Evolutionary conservation across 768 basidiomycete species (phyloP).

Genomic region (Asterophora parasitica): DNA sequence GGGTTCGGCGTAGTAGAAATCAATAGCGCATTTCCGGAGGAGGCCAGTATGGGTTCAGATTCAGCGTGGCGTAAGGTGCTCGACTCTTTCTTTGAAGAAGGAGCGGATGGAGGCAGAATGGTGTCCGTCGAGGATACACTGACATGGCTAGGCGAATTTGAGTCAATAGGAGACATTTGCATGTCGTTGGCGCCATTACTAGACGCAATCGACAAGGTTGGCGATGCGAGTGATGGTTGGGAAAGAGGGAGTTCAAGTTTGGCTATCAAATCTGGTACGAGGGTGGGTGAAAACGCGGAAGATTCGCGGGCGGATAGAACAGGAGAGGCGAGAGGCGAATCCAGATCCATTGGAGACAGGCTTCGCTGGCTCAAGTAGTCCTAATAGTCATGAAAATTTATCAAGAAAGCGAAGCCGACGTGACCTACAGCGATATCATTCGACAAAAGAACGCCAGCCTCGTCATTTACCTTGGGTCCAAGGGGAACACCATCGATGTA

Average conservation of each 20-base stretch:
- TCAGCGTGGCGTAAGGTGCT: not conserved
- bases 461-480: not conserved
- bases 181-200: constrained; percentile 22
- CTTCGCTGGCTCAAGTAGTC: constrained; percentile 32
- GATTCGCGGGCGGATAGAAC: not conserved
- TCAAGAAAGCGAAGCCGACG: constrained; percentile 1
- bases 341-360: constrained; percentile 60
- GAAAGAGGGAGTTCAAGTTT: not conserved
- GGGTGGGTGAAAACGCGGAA: not conserved
- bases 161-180: constrained; percentile 21
- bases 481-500: constrained; percentile 12
- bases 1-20: constrained; percentile 5
- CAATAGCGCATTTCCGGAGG: not conserved
- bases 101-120: not conserved
- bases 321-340: constrained; percentile 39
- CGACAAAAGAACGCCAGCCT: not conserved
- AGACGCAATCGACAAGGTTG: constrained; percentile 17
- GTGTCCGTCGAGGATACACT: not conserved
- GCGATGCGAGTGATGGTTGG: constrained; percentile 14
- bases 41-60: not conserved
- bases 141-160: not conserved
- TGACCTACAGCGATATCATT: constrained; percentile 13
- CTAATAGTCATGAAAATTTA: constrained; percentile 10
- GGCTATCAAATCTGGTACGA: not conserved
- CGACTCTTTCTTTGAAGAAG: not conserved